Evolutionary conservation across 768 basidiomycete genomes (phyloP), one percentile per base, ranked within the genome.

Genomic region (Boletellus emodensis): DNA sequence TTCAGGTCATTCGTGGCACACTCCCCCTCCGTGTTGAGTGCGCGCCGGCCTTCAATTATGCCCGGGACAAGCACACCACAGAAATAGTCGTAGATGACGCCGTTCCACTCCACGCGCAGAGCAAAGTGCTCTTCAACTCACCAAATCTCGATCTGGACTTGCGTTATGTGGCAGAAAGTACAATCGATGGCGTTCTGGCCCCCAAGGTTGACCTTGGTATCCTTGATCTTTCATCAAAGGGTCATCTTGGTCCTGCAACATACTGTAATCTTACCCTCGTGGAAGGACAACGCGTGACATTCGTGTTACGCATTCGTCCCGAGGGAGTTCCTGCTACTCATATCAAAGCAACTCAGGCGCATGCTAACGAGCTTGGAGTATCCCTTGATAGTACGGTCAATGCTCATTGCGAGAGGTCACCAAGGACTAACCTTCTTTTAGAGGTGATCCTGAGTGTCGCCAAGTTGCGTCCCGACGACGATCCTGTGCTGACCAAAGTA

Each of bases 1-100:
- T 0, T 39, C 28, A 87, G 74, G 87, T 90, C 52, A 82, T 97
- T 56, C 87, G 95, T 15, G 95, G 95, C 1, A 77, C 64, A 7
- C 73, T 96, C 30, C 84, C 90, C 0, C 74, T 95, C 46, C 76
- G 81, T 50, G 78, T 97, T 68, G 90, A 98, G 71, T 94, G 91
- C 60, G 92, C 91, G 0, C 95, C 95, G 0, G 95, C 94, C 0
- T 99, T 99, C 81, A 86, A 96, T 68, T 99, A 99, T 60, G 94
- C 92, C 1, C 78, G 87, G 12, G 78, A 83, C 42, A 43, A 74
- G 3, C 95, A 98, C 67, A 79, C 75, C 8, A 87, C 87, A 1
- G 65, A 75, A 26, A 73, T 83, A 56, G 56, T 82, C 47, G 61
- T 71, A 15, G 82, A 85, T 60, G 57, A 75, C 61, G 72, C 78